Evolutionary conservation across 805 yeast species (phyloP).

Genomic region (Candida anglica): DNA sequence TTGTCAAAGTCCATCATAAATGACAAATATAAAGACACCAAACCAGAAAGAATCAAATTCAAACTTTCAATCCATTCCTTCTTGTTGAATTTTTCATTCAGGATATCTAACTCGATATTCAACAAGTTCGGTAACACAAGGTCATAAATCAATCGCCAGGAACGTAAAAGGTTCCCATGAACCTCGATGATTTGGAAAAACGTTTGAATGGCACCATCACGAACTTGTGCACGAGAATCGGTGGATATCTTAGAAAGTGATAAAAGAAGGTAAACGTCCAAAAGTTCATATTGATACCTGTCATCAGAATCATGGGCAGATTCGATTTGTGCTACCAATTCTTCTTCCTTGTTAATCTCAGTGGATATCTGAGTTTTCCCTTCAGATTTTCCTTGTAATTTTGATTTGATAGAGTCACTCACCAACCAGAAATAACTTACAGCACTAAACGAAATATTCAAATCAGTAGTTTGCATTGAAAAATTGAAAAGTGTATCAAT

Average conservation of each 20-base stretch:
- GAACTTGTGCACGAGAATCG: conserved; percentile 72
- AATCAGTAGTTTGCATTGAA: conserved; percentile 64
- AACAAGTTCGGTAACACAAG: conserved; percentile 60
- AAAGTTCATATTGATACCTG: no score
- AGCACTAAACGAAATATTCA: conserved; percentile 87
- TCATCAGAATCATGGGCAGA: conserved; percentile 6
- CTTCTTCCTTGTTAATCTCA: conserved; percentile 5
- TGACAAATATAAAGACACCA: conserved; percentile 56
- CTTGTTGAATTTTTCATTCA: conserved; percentile 18
- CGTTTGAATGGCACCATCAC: conserved; percentile 88
- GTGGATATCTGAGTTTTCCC: neutral
- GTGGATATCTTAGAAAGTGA: conserved; percentile 59
- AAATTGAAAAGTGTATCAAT: conserved; percentile 72
- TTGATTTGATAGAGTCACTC: conserved; percentile 58
- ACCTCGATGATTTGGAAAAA: conserved; percentile 78
- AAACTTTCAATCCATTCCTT: conserved; percentile 61
- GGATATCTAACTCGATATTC: conserved; percentile 12
- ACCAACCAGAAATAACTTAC: conserved; percentile 90
- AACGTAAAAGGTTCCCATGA: conserved; percentile 53
- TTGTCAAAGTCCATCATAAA: no score
- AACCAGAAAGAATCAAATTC: conserved; percentile 58
- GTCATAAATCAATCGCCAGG: conserved; percentile 67
- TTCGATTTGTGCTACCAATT: conserved; percentile 7
- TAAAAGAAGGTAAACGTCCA: conserved; percentile 47
- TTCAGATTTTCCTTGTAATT: conserved; percentile 7